These are phyloP conservation scores for Geosmithia flava DNA, from an alignment of 2,329 filamentous ascomycete species.

Conservation along the genomic window DNA sequence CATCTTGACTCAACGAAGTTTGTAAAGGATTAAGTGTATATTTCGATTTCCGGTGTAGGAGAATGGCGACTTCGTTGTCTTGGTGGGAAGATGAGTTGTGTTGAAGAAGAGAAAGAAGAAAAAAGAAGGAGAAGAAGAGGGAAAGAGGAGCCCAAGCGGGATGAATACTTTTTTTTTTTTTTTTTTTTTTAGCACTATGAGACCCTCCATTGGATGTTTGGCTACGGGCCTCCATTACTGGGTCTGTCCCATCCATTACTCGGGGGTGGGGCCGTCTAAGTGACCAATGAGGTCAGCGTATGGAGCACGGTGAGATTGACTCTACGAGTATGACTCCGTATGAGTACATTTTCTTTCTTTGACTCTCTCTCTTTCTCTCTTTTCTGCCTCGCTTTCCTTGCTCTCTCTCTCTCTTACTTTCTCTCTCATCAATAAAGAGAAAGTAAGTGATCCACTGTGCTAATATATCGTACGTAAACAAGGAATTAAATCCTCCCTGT, in stretches of 20 bases:
- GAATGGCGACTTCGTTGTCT: slow-evolving; percentile 1
- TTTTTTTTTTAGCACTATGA: too few relatives aligned
- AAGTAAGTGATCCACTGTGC: not conserved
- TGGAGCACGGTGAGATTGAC: too few relatives aligned
- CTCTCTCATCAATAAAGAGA: too few relatives aligned
- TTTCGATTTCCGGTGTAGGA: slow-evolving; percentile 19
- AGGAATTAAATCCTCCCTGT: not conserved
- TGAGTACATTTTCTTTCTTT: too few relatives aligned
- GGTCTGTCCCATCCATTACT: not conserved
- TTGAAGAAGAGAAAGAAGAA: slow-evolving; percentile 7
- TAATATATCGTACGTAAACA: not conserved
- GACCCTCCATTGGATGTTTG: not conserved
- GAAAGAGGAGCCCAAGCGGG: slow-evolving; percentile 11
- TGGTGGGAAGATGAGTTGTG: not conserved
- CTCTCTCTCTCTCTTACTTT: too few relatives aligned
- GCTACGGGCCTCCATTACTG: slow-evolving; percentile 2
- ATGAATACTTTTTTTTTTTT: not conserved
- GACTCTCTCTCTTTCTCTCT: too few relatives aligned
- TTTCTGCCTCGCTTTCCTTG: too few relatives aligned
- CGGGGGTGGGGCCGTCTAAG: too few relatives aligned
- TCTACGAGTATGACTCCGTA: too few relatives aligned
- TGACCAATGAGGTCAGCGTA: too few relatives aligned
- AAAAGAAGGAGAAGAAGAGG: slow-evolving; percentile 15
- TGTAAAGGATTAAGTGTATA: slow-evolving; percentile 21
- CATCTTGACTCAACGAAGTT: slow-evolving; percentile 63